Conservation (phyloP, 352 stramenopile species). For the Phytophthora palmivora region DNA sequence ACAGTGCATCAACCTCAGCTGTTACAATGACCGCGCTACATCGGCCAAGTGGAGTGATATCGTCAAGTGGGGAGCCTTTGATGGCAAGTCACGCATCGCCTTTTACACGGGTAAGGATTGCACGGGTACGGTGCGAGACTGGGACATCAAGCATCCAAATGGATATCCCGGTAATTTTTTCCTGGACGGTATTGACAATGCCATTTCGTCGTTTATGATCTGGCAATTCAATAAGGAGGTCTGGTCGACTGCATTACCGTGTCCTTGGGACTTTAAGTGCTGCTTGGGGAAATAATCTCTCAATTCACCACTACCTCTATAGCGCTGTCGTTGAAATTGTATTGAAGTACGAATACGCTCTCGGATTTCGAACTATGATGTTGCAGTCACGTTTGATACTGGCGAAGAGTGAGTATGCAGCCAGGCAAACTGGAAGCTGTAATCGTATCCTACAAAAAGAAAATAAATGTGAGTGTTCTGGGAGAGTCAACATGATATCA, state of each 20-base stretch:
- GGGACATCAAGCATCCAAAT: slow-evolving; percentile 23
- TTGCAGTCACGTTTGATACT: background rate
- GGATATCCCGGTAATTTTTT: slow-evolving; percentile 31
- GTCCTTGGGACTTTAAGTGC: slow-evolving; percentile 19
- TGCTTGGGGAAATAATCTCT: background rate
- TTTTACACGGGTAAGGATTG: slow-evolving; percentile 39
- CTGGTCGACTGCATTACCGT: slow-evolving; percentile 21
- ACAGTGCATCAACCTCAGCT: slow-evolving; percentile 39
- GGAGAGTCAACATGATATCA: background rate
- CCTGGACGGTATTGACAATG: slow-evolving; percentile 34
- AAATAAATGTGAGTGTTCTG: background rate
- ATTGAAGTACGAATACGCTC: background rate
- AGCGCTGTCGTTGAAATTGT: background rate
- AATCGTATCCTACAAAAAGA: background rate
- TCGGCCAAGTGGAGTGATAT: slow-evolving; percentile 33
- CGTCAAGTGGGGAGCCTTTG: slow-evolving; percentile 17
- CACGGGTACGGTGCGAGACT: slow-evolving; percentile 21
- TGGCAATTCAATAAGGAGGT: slow-evolving; percentile 26
- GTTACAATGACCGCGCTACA: slow-evolving; percentile 35
- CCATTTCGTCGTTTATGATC: slow-evolving; percentile 43
- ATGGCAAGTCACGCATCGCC: slow-evolving; percentile 27
- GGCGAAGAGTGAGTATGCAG: background rate
- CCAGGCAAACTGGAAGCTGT: background rate
- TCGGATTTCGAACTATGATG: background rate
- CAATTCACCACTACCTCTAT: background rate